A percentile compares a stretch with the other conserved stretches of the same genome.
These are phyloP conservation scores for Aleurites moluccanus DNA, from an alignment of 441 rosid genomes.

Conservation along the genomic window DNA sequence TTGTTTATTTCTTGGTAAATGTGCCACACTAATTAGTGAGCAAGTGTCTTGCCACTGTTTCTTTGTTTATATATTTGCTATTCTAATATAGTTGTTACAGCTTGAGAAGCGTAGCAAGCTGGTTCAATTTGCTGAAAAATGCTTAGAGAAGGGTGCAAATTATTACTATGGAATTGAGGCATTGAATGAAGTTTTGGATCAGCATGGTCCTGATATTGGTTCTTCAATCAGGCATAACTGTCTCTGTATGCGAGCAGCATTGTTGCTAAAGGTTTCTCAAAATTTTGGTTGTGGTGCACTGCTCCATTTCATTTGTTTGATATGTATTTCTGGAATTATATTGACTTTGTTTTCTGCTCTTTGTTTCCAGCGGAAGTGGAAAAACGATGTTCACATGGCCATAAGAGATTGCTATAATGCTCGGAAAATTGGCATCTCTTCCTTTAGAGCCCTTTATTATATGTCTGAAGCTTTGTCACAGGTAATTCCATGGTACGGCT, in stretches of 20 bases:
- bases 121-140: slow-evolving; percentile 61
- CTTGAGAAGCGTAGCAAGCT: slow-evolving; percentile 64
- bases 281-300: slow-evolving; percentile 19
- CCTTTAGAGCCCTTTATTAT: slow-evolving; percentile 67
- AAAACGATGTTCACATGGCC: slow-evolving; percentile 93
- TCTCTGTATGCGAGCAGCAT: slow-evolving; percentile 94
- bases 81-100: slow-evolving; percentile 50
- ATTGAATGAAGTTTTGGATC: slow-evolving; percentile 82
- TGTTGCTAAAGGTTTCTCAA: slow-evolving; percentile 79
- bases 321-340: neutral
- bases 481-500: slow-evolving; percentile 42
- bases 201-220: slow-evolving; percentile 51
- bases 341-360: neutral
- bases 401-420: slow-evolving; percentile 85
- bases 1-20: slow-evolving; percentile 8
- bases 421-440: slow-evolving; percentile 64
- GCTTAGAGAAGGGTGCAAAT: slow-evolving; percentile 57
- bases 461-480: slow-evolving; percentile 93
- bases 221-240: slow-evolving; percentile 61
- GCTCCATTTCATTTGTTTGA: slow-evolving; percentile 17
- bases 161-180: slow-evolving; percentile 78
- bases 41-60: slow-evolving; percentile 1
- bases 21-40: neutral
- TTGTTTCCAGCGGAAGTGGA: slow-evolving; percentile 82
- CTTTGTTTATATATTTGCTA: slow-evolving; percentile 13